phyloP scores from a whole-genome alignment of 768 basidiomycete species.

The Suillus lakei region DNA sequence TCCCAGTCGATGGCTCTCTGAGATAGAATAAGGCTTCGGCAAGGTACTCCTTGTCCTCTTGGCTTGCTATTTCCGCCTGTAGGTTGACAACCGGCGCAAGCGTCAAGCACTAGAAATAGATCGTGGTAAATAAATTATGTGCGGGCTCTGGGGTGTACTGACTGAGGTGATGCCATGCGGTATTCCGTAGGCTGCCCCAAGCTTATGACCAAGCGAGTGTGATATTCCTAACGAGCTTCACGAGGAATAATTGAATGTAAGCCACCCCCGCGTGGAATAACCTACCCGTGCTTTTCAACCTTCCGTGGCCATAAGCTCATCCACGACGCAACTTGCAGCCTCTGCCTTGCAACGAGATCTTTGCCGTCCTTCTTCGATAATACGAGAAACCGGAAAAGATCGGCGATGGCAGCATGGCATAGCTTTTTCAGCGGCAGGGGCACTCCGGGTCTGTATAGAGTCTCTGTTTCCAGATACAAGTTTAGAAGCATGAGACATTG shows the following conservation, averaged over 20 bases:
- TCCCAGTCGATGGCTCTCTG: constrained; percentile 62
- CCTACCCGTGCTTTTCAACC: constrained; percentile 58
- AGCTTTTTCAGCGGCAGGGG: constrained; percentile 65
- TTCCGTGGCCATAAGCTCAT: constrained; percentile 78
- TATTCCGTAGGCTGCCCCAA: constrained; percentile 75
- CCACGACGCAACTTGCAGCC: constrained; percentile 76
- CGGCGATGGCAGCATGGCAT: constrained; percentile 67
- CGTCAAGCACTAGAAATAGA: constrained; percentile 62
- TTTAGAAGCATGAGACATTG: constrained; percentile 2
- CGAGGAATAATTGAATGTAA: constrained; percentile 2
- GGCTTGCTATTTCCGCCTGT: constrained; percentile 58
- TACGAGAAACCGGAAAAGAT: constrained; percentile 78
- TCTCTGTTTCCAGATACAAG: constrained; percentile 42
- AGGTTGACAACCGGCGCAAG: constrained; percentile 65
- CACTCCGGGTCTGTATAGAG: constrained; percentile 60
- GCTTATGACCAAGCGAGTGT: constrained; percentile 73
- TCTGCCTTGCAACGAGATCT: constrained; percentile 64
- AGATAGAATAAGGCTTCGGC: constrained; percentile 63
- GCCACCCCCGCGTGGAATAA: neutral
- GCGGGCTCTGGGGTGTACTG: constrained; percentile 24
- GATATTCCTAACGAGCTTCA: constrained; percentile 72
- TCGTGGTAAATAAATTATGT: constrained; percentile 10
- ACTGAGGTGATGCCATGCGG: constrained; percentile 88
- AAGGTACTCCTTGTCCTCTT: constrained; percentile 66
- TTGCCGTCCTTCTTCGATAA: constrained; percentile 61